phyloP scores from a whole-genome alignment of 2,329 filamentous ascomycete genomes.

The Claviceps fusiformis region DNA sequence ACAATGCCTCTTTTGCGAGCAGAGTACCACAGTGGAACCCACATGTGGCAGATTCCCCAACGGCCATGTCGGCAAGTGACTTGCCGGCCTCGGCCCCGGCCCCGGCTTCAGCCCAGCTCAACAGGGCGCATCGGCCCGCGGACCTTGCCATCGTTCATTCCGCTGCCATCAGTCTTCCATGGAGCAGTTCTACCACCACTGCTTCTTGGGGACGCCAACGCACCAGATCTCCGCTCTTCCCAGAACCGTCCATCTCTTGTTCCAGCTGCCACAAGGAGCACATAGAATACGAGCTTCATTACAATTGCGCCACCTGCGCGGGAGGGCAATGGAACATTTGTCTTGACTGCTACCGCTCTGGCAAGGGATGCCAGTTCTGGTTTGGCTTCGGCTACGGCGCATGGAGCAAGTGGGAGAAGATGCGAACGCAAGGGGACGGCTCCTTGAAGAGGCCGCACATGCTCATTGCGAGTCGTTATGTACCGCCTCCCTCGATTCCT shows the following conservation, averaged over 20 bases:
- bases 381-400: constrained; percentile 73
- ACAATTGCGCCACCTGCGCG: constrained; percentile 61
- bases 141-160: constrained; percentile 27
- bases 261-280: constrained; percentile 54
- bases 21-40: constrained; percentile 18
- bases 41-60: constrained; percentile 1
- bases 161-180: constrained; percentile 17
- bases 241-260: constrained; percentile 63
- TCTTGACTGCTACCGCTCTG: constrained; percentile 61
- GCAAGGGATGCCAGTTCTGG: constrained; percentile 73
- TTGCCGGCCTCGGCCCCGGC: constrained; percentile 4
- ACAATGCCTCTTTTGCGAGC: constrained; percentile 24
- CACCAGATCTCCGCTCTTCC: constrained; percentile 37
- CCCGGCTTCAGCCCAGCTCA: constrained; percentile 6
- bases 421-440: constrained; percentile 24
- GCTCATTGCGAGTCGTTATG: constrained; percentile 43
- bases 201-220: constrained; percentile 21
- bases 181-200: constrained; percentile 16
- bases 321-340: constrained; percentile 68
- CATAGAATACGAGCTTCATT: constrained; percentile 79
- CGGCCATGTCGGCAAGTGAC: constrained; percentile 9
- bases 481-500: constrained; percentile 33
- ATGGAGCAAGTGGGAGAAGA: constrained; percentile 50
- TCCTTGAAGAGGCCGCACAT: constrained; percentile 39
- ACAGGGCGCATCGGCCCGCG: constrained; percentile 21